These are phyloP conservation scores for Takashimella koratensis DNA, from an alignment of 1,284 basidiomycete genomes.

Conservation along the genomic window DNA sequence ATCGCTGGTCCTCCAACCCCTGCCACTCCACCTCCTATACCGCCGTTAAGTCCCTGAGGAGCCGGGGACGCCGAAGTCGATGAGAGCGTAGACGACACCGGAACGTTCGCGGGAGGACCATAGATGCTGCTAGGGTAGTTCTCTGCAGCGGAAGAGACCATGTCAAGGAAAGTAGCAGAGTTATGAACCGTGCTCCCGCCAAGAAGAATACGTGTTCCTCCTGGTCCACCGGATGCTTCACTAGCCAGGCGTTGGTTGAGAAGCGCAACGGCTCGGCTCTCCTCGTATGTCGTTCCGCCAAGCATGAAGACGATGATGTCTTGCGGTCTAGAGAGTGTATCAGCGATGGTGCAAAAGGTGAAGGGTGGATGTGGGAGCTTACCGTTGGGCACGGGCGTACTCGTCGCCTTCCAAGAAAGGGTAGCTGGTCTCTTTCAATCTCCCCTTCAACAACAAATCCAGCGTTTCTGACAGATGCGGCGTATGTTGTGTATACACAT, in stretches of 20 bases:
- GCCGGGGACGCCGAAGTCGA: conserved; percentile 55
- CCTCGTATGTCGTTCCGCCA: conserved; percentile 90
- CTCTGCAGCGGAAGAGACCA: conserved; percentile 45
- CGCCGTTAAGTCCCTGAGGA: conserved; percentile 48
- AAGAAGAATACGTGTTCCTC: conserved; percentile 67
- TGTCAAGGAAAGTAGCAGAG: conserved; percentile 60
- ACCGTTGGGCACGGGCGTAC: conserved; percentile 40
- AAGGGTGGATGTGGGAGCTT: conserved; percentile 8
- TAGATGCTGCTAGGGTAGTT: conserved; percentile 46
- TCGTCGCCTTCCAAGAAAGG: conserved; percentile 73
- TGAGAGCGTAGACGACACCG: conserved; percentile 68
- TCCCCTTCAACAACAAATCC: conserved; percentile 82
- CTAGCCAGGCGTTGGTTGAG: conserved; percentile 71
- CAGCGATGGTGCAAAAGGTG: background rate
- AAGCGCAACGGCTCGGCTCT: conserved; percentile 74
- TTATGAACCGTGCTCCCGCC: conserved; percentile 93
- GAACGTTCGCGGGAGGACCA: conserved; percentile 27
- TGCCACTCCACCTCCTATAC: conserved; percentile 33
- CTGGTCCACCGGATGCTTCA: conserved; percentile 48
- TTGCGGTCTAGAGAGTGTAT: conserved; percentile 61
- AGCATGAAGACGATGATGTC: conserved; percentile 94
- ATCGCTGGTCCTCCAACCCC: conserved; percentile 45
- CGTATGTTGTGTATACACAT: conserved; percentile 97
- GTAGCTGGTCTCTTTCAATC: conserved; percentile 81
- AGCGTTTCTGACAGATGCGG: conserved; percentile 91